Base-by-base conservation (phyloP, 2,329 filamentous ascomycete species). In the Drechslera avenae region DNA sequence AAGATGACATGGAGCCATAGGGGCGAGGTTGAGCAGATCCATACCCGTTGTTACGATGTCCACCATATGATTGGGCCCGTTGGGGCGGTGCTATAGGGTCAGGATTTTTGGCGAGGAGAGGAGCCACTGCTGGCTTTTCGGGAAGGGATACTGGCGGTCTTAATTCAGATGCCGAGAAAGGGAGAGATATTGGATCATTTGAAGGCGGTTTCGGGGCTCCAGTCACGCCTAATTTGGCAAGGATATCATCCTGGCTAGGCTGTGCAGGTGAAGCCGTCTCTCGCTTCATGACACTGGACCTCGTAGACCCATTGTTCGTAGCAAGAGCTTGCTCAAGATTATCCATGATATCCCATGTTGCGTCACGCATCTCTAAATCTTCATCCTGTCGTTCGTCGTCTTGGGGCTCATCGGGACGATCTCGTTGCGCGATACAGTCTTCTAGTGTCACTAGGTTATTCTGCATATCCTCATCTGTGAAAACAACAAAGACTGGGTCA, bases 401-500 rank as follows among this genome's bases (percentile, higher is more conserved):
- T 8, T 57, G 17, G 12, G 36, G 46, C 37, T 65, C 66, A 50
- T 77, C 73, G 2, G 67, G 67, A 4, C 72, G 68, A 50, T 76
- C 67, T 37, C 75, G 73, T 42, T 74, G 70, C 8, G 69, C 60
- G 32, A 76, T 69, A 19, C 79, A 74, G 17, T 79, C 74, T 31
- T 75, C 70, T 36, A 80, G 54, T 3, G 76, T 67, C 30, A 81
- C 63, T 10, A 78, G 56, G 21, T 65, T 62, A 18, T 55, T 40
- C 5, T 72, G 64, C 48, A 72, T 72, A n/a, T 76, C 65, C 19
- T 76, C 65, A 2, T 63, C 66, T 1, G 72, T 66, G 42, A 81
- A 79, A 4, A 77, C 71, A 5, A 73, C 68, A 54, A 82, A 83
- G 13, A 80, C 76, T 2, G 79, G 75, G 49, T 82, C 80, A 44